These are phyloP conservation scores for Ramaria sp. DNA, from an alignment of 768 basidiomycete species.

Conservation along the genomic window DNA sequence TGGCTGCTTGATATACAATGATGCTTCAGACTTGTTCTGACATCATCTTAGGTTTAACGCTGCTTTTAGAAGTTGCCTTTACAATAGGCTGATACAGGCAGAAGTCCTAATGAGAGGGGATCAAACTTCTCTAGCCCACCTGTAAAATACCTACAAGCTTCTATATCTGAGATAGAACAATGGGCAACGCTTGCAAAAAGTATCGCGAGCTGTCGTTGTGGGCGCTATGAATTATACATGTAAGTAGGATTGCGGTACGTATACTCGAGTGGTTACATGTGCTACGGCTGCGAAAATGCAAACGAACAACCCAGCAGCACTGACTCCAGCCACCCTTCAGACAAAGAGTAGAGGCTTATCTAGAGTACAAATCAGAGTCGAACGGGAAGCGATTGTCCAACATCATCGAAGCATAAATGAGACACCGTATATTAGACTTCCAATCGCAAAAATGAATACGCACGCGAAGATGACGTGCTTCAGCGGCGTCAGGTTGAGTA, in stretches of 20 bases:
- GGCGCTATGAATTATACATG: conserved; percentile 15
- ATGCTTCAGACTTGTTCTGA: too few relatives aligned
- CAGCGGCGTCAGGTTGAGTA: conserved; percentile 20
- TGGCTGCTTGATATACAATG: too few relatives aligned
- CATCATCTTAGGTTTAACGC: too few relatives aligned
- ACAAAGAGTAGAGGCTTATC: conserved; percentile 13
- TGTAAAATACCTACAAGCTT: too few relatives aligned
- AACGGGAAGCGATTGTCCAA: not conserved
- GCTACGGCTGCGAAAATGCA: conserved; percentile 17
- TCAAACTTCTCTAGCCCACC: too few relatives aligned
- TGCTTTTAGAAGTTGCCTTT: too few relatives aligned
- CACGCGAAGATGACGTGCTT: conserved; percentile 20
- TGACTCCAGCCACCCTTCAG: conserved; percentile 1
- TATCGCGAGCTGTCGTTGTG: too few relatives aligned
- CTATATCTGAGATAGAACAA: too few relatives aligned
- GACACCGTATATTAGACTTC: conserved; percentile 13
- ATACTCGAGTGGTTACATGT: conserved; percentile 11
- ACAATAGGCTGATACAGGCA: too few relatives aligned
- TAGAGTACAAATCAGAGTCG: not conserved
- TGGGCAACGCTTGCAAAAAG: too few relatives aligned
- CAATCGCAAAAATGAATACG: conserved; percentile 13
- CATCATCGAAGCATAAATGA: conserved; percentile 1
- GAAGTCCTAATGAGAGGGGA: too few relatives aligned
- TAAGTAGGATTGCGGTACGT: conserved; percentile 2
- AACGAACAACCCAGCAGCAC: conserved; percentile 15